Percentiles rank a stretch among this genome's conserved stretches.
Evolutionary conservation across 169 alveolate species (phyloP).

Genomic region (Ichthyophthirius multifiliis): DNA sequence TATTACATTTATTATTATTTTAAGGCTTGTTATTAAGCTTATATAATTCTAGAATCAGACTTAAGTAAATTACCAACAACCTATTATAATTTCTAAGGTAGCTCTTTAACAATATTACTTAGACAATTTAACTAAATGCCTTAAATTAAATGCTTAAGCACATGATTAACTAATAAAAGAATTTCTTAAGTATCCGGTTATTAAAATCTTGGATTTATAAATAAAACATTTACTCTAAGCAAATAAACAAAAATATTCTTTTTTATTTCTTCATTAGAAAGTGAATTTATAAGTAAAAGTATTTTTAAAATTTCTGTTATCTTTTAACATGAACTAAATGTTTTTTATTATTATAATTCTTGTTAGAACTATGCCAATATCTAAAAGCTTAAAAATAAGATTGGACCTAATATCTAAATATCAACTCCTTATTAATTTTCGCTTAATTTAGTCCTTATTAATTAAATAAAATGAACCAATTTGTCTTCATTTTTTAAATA

Average conservation of each 20-base stretch:
- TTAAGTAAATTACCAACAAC: not conserved
- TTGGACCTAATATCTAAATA: not conserved
- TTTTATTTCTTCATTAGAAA: not conserved
- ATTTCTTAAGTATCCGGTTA: not conserved
- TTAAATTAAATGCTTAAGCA: not conserved
- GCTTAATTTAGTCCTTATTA: not conserved
- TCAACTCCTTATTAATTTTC: not conserved
- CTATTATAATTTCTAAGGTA: not conserved
- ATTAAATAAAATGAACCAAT: not conserved
- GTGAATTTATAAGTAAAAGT: not conserved
- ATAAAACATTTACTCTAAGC: not conserved
- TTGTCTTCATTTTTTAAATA: not conserved
- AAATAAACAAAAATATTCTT: not conserved
- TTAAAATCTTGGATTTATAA: not conserved
- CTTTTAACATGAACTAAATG: not conserved
- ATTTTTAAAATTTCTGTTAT: not conserved
- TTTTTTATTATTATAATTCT: not conserved
- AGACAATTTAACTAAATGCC: not conserved
- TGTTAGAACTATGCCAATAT: not conserved
- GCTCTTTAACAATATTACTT: not conserved
- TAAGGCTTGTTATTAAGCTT: not conserved
- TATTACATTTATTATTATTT: not conserved
- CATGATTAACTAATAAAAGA: not conserved
- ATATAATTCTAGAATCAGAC: not conserved
- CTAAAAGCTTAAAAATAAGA: not conserved